Evolutionary conservation across 352 stramenopile species (phyloP).

Genomic region (Pythium plurisporium): DNA sequence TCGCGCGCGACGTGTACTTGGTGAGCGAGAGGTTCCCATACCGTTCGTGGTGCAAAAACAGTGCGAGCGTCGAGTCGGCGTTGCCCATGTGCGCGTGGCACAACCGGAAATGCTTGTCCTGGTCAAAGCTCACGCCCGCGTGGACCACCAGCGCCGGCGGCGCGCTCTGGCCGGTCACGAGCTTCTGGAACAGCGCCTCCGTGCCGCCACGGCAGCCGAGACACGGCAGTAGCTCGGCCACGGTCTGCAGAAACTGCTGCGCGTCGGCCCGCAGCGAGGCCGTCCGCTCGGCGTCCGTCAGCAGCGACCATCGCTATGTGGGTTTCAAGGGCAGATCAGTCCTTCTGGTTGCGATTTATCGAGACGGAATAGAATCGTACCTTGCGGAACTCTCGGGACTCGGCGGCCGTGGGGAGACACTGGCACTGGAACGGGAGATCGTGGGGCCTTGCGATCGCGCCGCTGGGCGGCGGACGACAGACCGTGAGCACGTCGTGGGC

Average conservation of each 20-base stretch:
- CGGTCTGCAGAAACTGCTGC: slow-evolving; percentile 70
- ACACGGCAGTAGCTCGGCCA: slow-evolving; percentile 67
- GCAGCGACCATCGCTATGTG: slow-evolving; percentile 72
- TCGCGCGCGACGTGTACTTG: slow-evolving; percentile 38
- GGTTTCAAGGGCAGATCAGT: too few species aligned
- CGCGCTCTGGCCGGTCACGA: slow-evolving; percentile 35
- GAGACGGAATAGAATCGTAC: slow-evolving; percentile 27
- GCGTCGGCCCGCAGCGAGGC: slow-evolving; percentile 57
- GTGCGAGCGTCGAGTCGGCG: slow-evolving; percentile 55
- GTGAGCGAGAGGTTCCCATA: slow-evolving; percentile 49
- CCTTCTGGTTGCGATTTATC: too few species aligned
- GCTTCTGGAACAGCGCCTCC: slow-evolving; percentile 68
- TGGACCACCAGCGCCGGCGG: slow-evolving; percentile 43
- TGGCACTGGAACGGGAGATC: slow-evolving; percentile 32
- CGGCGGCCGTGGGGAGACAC: slow-evolving; percentile 61
- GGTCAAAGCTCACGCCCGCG: slow-evolving; percentile 51
- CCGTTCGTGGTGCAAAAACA: slow-evolving; percentile 80
- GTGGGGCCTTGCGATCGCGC: slow-evolving; percentile 16
- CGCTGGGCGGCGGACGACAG: slow-evolving; percentile 4
- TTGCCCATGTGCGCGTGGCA: slow-evolving; percentile 62
- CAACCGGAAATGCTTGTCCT: slow-evolving; percentile 58
- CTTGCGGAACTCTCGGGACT: slow-evolving; percentile 82
- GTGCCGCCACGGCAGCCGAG: slow-evolving; percentile 75
- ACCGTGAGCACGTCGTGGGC: slow-evolving; percentile 6
- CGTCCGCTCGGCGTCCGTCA: slow-evolving; percentile 73